Conservation (phyloP, 805 yeast genomes). For the Candida sithepensis region DNA sequence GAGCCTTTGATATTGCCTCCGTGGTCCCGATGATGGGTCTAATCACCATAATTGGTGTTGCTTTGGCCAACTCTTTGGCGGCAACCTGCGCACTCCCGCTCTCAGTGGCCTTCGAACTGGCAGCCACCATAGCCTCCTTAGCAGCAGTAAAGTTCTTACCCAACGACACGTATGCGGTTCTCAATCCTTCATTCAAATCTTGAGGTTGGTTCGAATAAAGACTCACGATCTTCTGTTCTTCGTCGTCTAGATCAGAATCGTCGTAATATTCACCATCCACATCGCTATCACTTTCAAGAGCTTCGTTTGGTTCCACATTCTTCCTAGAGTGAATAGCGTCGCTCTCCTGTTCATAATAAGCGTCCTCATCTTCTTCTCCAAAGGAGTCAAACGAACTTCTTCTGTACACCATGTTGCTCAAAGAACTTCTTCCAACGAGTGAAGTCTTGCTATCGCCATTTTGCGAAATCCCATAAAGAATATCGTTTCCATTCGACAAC, state of each 20-base stretch:
- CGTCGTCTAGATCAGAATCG: constrained; percentile 27
- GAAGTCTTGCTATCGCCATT: constrained; percentile 8
- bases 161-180: constrained; percentile 68
- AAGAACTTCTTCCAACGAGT: constrained; percentile 6
- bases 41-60: constrained; percentile 75
- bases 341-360: constrained; percentile 20
- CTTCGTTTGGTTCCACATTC: constrained; percentile 9
- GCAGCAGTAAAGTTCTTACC: constrained; percentile 68
- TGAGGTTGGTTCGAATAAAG: constrained; percentile 83
- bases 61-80: constrained; percentile 61
- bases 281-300: constrained; percentile 23
- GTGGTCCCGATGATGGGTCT: constrained; percentile 91
- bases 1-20: constrained; percentile 78
- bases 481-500: constrained; percentile 12
- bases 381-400: constrained; percentile 26
- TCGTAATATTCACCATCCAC: constrained; percentile 25
- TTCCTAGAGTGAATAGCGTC: constrained; percentile 23
- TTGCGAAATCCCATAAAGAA: constrained; percentile 6
- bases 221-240: constrained; percentile 49
- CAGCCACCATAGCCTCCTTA: constrained; percentile 53
- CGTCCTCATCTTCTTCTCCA: constrained; percentile 25
- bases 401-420: constrained; percentile 11
- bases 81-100: constrained; percentile 66
- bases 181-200: constrained; percentile 65
- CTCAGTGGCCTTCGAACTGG: constrained; percentile 61